Base-by-base conservation (phyloP, 1,284 basidiomycete species). In the Sporisorium reilianum region DNA sequence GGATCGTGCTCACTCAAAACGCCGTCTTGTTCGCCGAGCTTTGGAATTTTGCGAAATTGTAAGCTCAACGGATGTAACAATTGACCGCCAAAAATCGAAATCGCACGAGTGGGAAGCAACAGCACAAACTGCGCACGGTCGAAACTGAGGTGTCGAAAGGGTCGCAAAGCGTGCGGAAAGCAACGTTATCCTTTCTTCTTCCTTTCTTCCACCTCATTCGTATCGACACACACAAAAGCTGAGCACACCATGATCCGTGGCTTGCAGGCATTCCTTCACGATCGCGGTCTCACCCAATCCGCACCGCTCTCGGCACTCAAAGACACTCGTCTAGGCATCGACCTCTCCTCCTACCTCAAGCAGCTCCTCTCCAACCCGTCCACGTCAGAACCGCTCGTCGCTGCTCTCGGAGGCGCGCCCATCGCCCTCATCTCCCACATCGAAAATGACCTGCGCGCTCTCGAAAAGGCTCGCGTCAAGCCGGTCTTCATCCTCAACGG, bases 401-500 rank as follows among this genome's bases (percentile, higher is more conserved):
- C 95, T 0, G 95, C 95, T 0, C 95, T 95, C 1, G 96, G 96
- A 38, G 96, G 96, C 36, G 88, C 94, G 8, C 95, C 95, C 2
- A 89, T 97, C 61, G 83, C 84, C 5, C 73, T 85, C 48, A 80
- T 81, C 59, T 62, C 75, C 20, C 91, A 93, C 69, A 95, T 99
- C 85, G 95, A 97, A 86, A 88, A 90, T 36, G 95, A 99, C 87
- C 88, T 99, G 52, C 92, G 95, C 52, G 88, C 89, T 10, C 90
- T 98, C 80, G 95, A 97, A 88, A 92, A 91, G 86, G 88, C 92
- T 48, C 91, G 89, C 74, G 96, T 99, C 88, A 97, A 97, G 85
- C 97, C 96, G 26, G 94, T 99, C 36, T 97, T 99, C 83, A 94
- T 99, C 53, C 97, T 99, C 86, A 90, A 93, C 44, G 96, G 96